Conservation (phyloP, 129 eudicot genomes). For the Gnaphalium uliginosum region DNA sequence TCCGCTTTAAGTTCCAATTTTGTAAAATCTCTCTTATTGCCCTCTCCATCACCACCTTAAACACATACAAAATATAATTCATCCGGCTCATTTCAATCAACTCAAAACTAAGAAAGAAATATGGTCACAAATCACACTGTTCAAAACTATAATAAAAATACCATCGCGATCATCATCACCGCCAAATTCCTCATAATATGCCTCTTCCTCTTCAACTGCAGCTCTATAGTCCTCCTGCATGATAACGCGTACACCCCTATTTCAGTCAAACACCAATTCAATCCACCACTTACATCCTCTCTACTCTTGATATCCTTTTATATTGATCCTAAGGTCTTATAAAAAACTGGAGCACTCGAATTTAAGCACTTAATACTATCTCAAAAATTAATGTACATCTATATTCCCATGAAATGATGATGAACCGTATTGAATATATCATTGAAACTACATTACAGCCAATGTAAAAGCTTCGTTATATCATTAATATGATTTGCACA, state of each 20-base stretch:
- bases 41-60: constrained; percentile 57
- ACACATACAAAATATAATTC: constrained; percentile 8
- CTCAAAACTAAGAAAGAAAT: background rate
- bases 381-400: too few relatives aligned
- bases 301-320: background rate
- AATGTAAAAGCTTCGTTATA: too few relatives aligned
- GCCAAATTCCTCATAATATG: constrained; percentile 49
- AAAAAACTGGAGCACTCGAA: too few relatives aligned
- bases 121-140: background rate
- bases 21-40: constrained; percentile 66
- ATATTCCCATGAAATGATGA: too few relatives aligned
- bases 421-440: too few relatives aligned
- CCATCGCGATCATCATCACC: constrained; percentile 64
- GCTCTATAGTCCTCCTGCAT: constrained; percentile 62
- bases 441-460: too few relatives aligned
- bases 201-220: constrained; percentile 49
- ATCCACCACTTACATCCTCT: background rate
- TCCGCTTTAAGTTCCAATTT: constrained; percentile 92
- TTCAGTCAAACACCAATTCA: constrained; percentile 7
- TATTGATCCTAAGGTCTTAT: background rate
- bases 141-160: constrained; percentile 17
- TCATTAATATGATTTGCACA: too few relatives aligned
- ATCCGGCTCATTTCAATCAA: constrained; percentile 16
- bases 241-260: background rate
- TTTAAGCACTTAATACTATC: too few relatives aligned